Conservation (phyloP, 441 rosid genomes). For the Biscutella laevigata region DNA sequence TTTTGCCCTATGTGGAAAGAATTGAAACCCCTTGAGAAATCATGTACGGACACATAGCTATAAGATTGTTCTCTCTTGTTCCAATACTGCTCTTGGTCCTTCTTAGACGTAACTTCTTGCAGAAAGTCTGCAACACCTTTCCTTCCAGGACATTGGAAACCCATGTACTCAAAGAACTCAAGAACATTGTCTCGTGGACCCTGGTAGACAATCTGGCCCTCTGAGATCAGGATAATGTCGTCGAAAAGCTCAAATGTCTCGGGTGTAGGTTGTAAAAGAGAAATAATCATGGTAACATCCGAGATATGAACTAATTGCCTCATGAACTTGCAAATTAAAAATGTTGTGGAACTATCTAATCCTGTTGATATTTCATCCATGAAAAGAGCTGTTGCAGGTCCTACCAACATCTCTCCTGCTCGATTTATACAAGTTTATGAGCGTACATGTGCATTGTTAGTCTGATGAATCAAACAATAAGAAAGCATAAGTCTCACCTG, state of each 20-base stretch:
- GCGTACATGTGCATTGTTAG: neutral
- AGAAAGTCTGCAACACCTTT: slow-evolving; percentile 68
- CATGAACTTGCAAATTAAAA: slow-evolving; percentile 68
- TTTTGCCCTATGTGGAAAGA: slow-evolving; percentile 38
- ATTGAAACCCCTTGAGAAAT: slow-evolving; percentile 37
- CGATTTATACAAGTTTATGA: slow-evolving; percentile 10
- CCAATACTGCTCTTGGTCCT: slow-evolving; percentile 73
- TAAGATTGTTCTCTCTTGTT: slow-evolving; percentile 35
- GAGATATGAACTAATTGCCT: slow-evolving; percentile 75
- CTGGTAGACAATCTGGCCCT: slow-evolving; percentile 53
- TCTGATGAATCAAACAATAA: slow-evolving; percentile 1
- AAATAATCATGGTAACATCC: slow-evolving; percentile 64
- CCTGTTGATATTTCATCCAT: slow-evolving; percentile 96
- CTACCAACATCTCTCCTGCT: slow-evolving; percentile 87
- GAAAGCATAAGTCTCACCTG: slow-evolving; percentile 33
- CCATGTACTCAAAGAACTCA: slow-evolving; percentile 44
- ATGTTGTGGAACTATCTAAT: slow-evolving; percentile 79
- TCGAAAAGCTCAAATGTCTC: slow-evolving; percentile 55
- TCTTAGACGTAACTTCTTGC: slow-evolving; percentile 63
- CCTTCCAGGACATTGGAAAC: slow-evolving; percentile 61
- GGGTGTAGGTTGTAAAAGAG: slow-evolving; percentile 81
- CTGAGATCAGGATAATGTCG: slow-evolving; percentile 44
- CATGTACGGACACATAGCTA: slow-evolving; percentile 32
- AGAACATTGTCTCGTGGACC: slow-evolving; percentile 48
- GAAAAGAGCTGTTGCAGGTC: slow-evolving; percentile 65